Base-by-base conservation (phyloP, 352 stramenopile genomes). In the Globisporangium cylindrosporum region DNA sequence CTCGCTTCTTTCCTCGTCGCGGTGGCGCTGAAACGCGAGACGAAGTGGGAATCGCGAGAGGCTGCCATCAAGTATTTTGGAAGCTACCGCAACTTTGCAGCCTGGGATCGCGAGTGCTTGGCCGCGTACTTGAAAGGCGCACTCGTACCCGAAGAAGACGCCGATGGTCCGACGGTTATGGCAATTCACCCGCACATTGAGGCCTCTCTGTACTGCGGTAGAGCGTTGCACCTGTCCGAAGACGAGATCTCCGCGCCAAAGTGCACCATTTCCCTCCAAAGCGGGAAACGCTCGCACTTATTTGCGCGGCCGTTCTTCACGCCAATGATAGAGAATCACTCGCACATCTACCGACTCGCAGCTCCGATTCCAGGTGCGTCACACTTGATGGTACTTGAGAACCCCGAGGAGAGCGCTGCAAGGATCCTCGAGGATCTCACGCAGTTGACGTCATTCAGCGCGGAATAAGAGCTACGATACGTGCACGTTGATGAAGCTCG, bases 301-400 rank as follows among this genome's bases (percentile, higher is more conserved):
- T 84, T 80, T 55, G 41, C 71, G 6, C 18, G 32, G 7, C 14
- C 65, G 4, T 29, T 63, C 53, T 71, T 72, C 22, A 18, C 70
- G 9, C 15, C 10, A 34, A 43, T 87, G 1, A 51, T 59, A 0
- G 29, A 62, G 0, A 27, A 55, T 4, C 49, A 73, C n/a, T 73
- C 77, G 14, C 18, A 62, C 18, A 49, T 78, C 4, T 87, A 84
- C 66, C 65, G 10, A 5, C 58, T 75, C 8, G 54, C 53, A 20
- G n/a, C n/a, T 7, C 59, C 72, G 2, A 62, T 88, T 10, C 51
- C 66, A 2, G 69, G 75, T 27, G 72, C 71, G 41, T 79, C 70
- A 18, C 81, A 87, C 58, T 27, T 76, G 29, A 75, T 89, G 70
- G 59, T 87, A 1, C 73, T 87, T 62, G 79, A 89, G 64, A 75